Evolutionary conservation across 2,329 filamentous ascomycete species (phyloP).

Genomic region (Lachnellula hyalina): DNA sequence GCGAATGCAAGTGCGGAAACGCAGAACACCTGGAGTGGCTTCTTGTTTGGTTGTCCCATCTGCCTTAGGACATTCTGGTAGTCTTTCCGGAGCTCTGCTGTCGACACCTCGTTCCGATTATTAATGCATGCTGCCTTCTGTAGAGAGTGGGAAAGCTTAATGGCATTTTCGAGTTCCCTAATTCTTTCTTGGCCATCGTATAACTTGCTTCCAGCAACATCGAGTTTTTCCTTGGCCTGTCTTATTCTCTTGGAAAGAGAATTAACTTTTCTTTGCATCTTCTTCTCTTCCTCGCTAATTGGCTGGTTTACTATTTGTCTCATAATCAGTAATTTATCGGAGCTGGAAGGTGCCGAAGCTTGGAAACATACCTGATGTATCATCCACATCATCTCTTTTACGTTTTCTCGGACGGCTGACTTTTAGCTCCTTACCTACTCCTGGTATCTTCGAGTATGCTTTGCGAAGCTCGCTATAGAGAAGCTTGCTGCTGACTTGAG

Average conservation of each 20-base stretch:
- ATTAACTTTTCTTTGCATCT: not conserved
- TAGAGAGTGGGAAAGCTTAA: not conserved
- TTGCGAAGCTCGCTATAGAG: not conserved
- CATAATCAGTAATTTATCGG: not conserved
- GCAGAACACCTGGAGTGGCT: conserved; percentile 10
- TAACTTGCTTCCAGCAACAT: not conserved
- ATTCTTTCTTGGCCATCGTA: not conserved
- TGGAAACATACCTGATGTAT: not conserved
- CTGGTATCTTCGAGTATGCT: not conserved
- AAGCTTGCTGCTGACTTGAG: not conserved
- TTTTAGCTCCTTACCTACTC: not conserved
- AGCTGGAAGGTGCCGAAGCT: not conserved
- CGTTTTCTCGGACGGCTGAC: not conserved
- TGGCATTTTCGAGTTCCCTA: not conserved
- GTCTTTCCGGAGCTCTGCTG: conserved; percentile 1
- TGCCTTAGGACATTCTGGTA: conserved; percentile 6
- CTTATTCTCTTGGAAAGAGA: not conserved
- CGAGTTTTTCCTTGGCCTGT: not conserved
- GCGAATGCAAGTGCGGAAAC: conserved; percentile 11
- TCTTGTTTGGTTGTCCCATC: not conserved
- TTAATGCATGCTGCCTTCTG: conserved; percentile 8
- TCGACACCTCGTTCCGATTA: conserved; percentile 6
- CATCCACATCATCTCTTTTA: not conserved
- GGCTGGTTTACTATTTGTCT: not conserved
- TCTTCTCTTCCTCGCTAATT: not conserved